Base-by-base conservation (phyloP, 495 filamentous ascomycete species). In the Arthonia radiata region DNA sequence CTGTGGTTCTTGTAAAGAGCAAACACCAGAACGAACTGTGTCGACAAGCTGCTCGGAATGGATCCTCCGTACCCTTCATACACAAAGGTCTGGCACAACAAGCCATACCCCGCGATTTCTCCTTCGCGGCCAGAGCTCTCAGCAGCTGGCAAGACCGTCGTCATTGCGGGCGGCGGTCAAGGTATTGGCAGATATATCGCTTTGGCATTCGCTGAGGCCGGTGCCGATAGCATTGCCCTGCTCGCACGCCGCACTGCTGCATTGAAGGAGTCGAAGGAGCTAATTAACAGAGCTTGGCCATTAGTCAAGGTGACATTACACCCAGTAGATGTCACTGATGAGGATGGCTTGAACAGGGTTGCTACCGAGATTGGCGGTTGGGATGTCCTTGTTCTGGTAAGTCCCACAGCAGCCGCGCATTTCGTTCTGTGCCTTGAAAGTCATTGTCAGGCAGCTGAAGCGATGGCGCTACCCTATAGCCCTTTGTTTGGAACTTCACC, bases 121-220 rank as follows among this genome's bases (percentile, higher is more conserved):
- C 50, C 58, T 22, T 30, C 29, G 2, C 48, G 46, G 8, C 37
- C 48, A 1, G 43, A 47, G 31, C 49, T 59, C 16, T 54, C 48
- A 22, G 50, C 54, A 13, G 34, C 39, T 4, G 49, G 50, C 28
- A 52, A 53, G 23, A 51, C 39, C n/a, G 42, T 65, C 13, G 29
- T 64, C 13, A 36, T 67, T 15, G 61, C 59, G 4, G 61, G 59
- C n/a, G 57, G 43, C 1, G 46, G 47, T 4, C 42, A 40, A 17
- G 55, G 54, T 4, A 49, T 60, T n/a, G 57, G 56, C 12, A 35
- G 36, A 18, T 54, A 41, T 13, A 57, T 37, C 8, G 47, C 54
- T n/a, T 30, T 12, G 4, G 32, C 40, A 19, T 59, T 57, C 31
- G 56, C 53, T 3, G 32, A 41, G 27, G 49, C 59, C 17, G 51